Conservation (phyloP, 805 yeast genomes). For the Limtongozyma cylindracea region DNA sequence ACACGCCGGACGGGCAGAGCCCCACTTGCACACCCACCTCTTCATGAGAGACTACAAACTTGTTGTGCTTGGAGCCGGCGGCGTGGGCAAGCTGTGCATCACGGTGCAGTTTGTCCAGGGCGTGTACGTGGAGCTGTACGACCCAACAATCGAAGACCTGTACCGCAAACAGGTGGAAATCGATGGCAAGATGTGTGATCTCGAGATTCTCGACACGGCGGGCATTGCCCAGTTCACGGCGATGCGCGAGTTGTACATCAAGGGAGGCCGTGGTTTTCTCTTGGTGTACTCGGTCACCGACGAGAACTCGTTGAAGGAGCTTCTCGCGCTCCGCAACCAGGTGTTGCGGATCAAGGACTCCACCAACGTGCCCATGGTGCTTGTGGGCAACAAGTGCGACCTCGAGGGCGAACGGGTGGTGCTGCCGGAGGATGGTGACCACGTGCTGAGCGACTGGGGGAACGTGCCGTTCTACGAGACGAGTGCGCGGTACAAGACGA, state of each 20-base stretch:
- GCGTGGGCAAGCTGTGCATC: constrained; percentile 87
- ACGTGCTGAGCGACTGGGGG: constrained; percentile 70
- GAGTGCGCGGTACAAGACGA: constrained; percentile 73
- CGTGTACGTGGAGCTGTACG: constrained; percentile 73
- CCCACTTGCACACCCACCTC: too few relatives aligned
- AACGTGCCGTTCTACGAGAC: constrained; percentile 82
- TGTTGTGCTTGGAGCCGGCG: constrained; percentile 90
- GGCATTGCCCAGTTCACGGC: constrained; percentile 81
- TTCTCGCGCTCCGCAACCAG: constrained; percentile 60
- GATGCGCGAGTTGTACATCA: constrained; percentile 74
- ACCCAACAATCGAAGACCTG: constrained; percentile 93
- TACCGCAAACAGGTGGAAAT: constrained; percentile 74
- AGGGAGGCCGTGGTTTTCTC: constrained; percentile 58
- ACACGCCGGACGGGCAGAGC: too few relatives aligned
- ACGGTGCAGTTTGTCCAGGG: constrained; percentile 88
- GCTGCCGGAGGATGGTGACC: constrained; percentile 59
- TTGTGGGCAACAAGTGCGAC: constrained; percentile 85
- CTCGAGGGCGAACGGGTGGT: constrained; percentile 50
- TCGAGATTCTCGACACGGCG: constrained; percentile 45
- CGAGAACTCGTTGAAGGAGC: constrained; percentile 45
- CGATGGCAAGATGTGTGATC: constrained; percentile 67
- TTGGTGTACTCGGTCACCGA: constrained; percentile 35
- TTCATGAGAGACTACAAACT: constrained; percentile 46
- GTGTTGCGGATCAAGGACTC: constrained; percentile 65
- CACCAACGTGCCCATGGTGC: constrained; percentile 60